phyloP scores from a whole-genome alignment of 306 rosid species.

The Dalbergia cultrata region DNA sequence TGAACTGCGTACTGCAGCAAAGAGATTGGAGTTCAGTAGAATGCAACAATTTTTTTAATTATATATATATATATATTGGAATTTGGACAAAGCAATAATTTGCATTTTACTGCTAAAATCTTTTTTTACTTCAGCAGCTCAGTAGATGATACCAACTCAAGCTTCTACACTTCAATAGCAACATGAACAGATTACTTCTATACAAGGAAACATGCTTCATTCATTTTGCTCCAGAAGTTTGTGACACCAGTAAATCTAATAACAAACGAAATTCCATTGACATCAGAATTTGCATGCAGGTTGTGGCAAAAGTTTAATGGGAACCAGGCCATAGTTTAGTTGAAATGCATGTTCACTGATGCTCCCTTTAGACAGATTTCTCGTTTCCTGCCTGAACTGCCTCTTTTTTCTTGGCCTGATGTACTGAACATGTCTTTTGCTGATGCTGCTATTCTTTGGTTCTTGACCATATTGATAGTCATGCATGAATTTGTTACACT shows the following conservation, averaged over 20 bases:
- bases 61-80: neutral
- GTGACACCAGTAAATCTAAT: neutral
- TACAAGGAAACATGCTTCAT: slow-evolving; percentile 10
- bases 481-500: slow-evolving; percentile 36
- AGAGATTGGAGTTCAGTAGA: neutral
- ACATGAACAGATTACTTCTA: slow-evolving; percentile 9
- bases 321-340: slow-evolving; percentile 61
- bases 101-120: neutral
- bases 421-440: slow-evolving; percentile 59
- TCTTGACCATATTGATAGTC: slow-evolving; percentile 53
- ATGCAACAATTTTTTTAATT: neutral
- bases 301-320: slow-evolving; percentile 42
- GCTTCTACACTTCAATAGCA: slow-evolving; percentile 13
- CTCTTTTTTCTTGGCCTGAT: slow-evolving; percentile 62
- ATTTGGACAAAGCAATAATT: neutral
- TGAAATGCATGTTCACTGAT: slow-evolving; percentile 78
- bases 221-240: slow-evolving; percentile 19
- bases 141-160: neutral
- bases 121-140: slow-evolving; percentile 5
- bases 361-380: slow-evolving; percentile 74
- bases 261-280: slow-evolving; percentile 14
- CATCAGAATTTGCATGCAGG: slow-evolving; percentile 7
- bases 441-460: slow-evolving; percentile 49
- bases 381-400: slow-evolving; percentile 75
- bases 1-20: neutral